Base-by-base conservation (phyloP, 371 early-diverging fungal species). In the Mycotypha africana region DNA sequence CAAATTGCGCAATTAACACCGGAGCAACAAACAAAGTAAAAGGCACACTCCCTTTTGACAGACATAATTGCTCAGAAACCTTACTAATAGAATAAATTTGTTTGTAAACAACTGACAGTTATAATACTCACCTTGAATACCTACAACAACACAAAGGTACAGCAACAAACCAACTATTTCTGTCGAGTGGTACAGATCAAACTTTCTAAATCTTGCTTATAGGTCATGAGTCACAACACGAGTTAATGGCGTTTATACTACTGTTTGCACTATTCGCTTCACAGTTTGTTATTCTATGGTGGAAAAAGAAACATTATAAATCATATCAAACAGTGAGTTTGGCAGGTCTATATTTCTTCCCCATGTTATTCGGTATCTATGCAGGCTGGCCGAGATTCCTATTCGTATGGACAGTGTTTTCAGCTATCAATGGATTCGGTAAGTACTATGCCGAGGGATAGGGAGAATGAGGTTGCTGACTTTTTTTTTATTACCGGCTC, bases 241-340 rank as follows among this genome's bases (percentile, higher is more conserved):
- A 82, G 24, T 53, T 70, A 26, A 92, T 90, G 93, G 83, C 83
- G 8, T 44, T 89, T 46, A 90, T 92, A 51, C 71, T 92, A 22
- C 51, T 92, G 19, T 70, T 70, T 46, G 62, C 81, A 11, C 61
- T 92, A 22, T 68, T 90, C 47, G 71, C 76, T 17, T 84, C 82
- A 39, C 93, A 92, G 59, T 75, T 89, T 38, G 46, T 81, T 7
- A 75, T 92, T 55, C 55, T 88, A 11, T 69, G 68, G 33, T 92
- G 93, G 93, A 89, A 89, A 54, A 79, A 79, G 53, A 76, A 77
- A 38, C 87, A 89, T 51, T 76, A 78, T 43, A 59, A 64, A 4
- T 88, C 89, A n/a, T 93, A 84, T 62, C 83, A 90, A 54, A 55
- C 76, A 9, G 79, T 83, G 24, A 85, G 85, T 25, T 65, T 89